Conservation (phyloP, 1,284 basidiomycete genomes). For the Cryptococcus floricola region DNA sequence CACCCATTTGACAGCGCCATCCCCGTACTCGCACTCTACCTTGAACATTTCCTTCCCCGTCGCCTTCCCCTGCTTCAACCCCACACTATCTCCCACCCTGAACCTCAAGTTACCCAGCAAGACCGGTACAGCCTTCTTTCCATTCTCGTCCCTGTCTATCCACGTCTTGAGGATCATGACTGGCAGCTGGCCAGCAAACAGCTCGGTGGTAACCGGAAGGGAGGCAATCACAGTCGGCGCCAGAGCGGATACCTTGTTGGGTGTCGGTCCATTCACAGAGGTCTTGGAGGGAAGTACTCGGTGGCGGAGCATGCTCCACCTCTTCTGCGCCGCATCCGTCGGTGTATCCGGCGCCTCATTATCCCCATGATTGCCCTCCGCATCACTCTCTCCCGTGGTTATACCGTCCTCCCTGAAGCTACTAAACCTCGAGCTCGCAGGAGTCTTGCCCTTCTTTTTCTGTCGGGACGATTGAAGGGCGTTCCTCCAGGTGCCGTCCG, state of each 20-base stretch:
- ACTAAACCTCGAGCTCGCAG: conserved; percentile 15
- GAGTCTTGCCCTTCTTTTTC: conserved; percentile 1
- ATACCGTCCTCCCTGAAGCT: conserved; percentile 14
- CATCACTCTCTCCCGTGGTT: conserved; percentile 1
- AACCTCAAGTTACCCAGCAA: conserved; percentile 58
- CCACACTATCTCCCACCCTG: conserved; percentile 46
- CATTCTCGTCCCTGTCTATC: conserved; percentile 88
- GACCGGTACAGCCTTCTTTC: conserved; percentile 74
- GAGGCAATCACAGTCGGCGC: conserved; percentile 36
- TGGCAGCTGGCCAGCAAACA: conserved; percentile 74
- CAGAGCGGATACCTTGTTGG: conserved; percentile 28
- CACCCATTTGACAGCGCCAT: conserved; percentile 86
- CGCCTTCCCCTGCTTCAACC: conserved; percentile 21
- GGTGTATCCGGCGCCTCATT: conserved; percentile 4
- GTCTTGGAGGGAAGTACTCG: conserved; percentile 28
- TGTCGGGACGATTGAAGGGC: conserved; percentile 8
- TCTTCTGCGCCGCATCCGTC: conserved; percentile 25
- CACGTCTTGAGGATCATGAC: conserved; percentile 80
- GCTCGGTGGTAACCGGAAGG: conserved; percentile 78
- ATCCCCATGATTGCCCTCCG: not conserved
- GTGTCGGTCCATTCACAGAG: conserved; percentile 10
- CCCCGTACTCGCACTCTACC: conserved; percentile 82
- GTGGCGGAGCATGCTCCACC: conserved; percentile 34
- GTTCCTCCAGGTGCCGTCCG: conserved; percentile 18
- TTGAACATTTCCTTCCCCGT: conserved; percentile 49